Base-by-base conservation (phyloP, 164 flowering plant species). In the Nymphaea colorata region DNA sequence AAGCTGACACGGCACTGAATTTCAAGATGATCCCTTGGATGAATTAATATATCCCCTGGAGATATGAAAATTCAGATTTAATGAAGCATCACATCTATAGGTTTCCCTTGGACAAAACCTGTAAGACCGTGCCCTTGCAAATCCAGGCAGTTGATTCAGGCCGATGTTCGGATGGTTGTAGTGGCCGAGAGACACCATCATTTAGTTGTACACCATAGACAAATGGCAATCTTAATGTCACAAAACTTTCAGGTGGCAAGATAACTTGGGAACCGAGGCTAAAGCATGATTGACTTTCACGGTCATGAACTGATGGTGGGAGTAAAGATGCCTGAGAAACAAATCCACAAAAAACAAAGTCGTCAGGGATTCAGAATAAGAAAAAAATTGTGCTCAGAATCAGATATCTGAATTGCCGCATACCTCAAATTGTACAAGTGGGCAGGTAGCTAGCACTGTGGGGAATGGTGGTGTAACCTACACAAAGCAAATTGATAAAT, bases 401-500 rank as follows among this genome's bases (percentile, higher is more conserved):
- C 12, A 47, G 12, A 47, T 4, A 6, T 6, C 55, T 47, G 55
- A 47, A 47, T 47, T 6, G 55, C 55, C 55, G 65, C 70, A 70
- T 79, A 93, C 98, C 96, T 87, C 87, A 78, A 88, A 90, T 74
- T 90, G 95, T 70, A 93, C 72, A 68, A 85, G 72, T 18, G 96
- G 96, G 73, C 81, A 76, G 41, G 91, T 79, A 41, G 85, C 87
- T 64, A 90, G 71, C 25, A 83, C 76, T 15, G 84, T 69, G 3
- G 98, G 96, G 76, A 85, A 85, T 53, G 91, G 80, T 73, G 98
- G 98, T 51, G 96, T 93, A 41, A 90, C 98, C 98, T 93, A 71
- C 76, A 83, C 6, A 69, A 47, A 47, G 66, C 59, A 76, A 47
- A 70, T 65, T 64, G 57, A 71, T 3, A 47, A 41, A 60, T 65